Evolutionary conservation across 2,329 filamentous ascomycete genomes (phyloP).

Genomic region (Capronia coronata): DNA sequence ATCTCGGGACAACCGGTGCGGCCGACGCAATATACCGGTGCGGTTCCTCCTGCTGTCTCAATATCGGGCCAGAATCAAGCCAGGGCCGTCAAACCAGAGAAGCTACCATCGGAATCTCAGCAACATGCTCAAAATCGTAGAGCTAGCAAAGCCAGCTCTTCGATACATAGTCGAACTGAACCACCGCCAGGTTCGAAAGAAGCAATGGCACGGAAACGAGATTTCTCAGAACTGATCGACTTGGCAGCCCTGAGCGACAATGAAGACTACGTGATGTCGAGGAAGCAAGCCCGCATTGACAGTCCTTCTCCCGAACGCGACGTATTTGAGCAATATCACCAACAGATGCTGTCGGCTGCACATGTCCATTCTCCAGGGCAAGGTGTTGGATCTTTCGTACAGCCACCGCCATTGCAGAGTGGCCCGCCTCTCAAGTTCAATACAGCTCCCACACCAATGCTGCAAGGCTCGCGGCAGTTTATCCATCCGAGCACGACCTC

Average conservation of each 20-base stretch:
- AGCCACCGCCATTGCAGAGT: background rate
- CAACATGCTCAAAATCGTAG: background rate
- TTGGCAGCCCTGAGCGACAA: constrained; percentile 46
- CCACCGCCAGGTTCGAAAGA: constrained; percentile 42
- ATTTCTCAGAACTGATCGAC: constrained; percentile 50
- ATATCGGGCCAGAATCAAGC: background rate
- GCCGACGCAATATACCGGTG: background rate
- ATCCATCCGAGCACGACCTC: no score
- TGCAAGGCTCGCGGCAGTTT: background rate
- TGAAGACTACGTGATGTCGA: constrained; percentile 35
- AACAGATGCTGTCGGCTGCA: constrained; percentile 3
- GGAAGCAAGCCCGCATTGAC: constrained; percentile 23
- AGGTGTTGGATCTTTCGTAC: background rate
- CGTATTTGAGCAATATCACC: constrained; percentile 12
- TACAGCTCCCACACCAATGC: background rate
- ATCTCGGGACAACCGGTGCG: background rate
- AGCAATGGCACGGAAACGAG: constrained; percentile 51
- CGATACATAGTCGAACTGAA: constrained; percentile 10
- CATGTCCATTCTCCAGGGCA: background rate
- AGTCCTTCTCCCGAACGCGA: constrained; percentile 19
- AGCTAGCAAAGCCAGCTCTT: background rate
- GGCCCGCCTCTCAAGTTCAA: constrained; percentile 2
- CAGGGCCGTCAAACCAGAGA: background rate
- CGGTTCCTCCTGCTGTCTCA: background rate
- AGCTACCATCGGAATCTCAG: background rate